Evolutionary conservation across 305 asterid species (phyloP), one percentile per base, ranked within the genome.

Genomic region (Ilex paraguariensis): DNA sequence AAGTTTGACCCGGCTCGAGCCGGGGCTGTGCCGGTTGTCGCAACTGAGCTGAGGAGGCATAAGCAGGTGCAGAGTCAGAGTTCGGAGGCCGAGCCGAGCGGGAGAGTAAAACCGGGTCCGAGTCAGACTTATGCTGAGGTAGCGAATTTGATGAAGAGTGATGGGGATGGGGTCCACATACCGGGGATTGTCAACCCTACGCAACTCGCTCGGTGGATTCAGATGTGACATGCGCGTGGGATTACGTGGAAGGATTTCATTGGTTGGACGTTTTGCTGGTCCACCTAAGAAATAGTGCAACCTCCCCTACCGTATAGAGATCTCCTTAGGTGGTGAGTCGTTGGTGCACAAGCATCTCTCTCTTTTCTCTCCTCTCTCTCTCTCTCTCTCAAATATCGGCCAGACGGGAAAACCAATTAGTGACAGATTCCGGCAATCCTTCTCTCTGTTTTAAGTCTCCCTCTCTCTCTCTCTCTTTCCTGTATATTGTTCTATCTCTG

Each of bases 201-300:
- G 11, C 52, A 46, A 46, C 52, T 46, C 10, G 13, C 52, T 46
- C 11, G 52, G 13, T 46, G 52, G 52, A 46, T 46, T 46, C 82
- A 76, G 73, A 78, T 82, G 86, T 78, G 60, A 76, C 62, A 66
- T 8, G 33, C 45, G 16, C 14, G 4, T 44, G 59, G 44, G 39
- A 30, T 7, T n/a, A 60, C 61, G 66, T 54, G 66, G 48, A 0
- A 6, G 11, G 4, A 10, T 58, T 30, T 51, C 12, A 50, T 57
- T 66, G 70, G 58, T 17, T 3, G 58, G 21, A 3, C 31, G 11
- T 48, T 36, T 36, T 36, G 42, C 13, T 13, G 13, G 54, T 52
- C 51, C 67, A 63, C 32, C 52, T 63, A 16, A 21, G 44, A 28
- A 12, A 44, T 6, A 31, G 51, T 64, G 39, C 28, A 44, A 44